A percentile compares a stretch with the other conserved stretches of the same genome.
phyloP scores from a whole-genome alignment of 768 basidiomycete genomes.

The Suillus plorans region DNA sequence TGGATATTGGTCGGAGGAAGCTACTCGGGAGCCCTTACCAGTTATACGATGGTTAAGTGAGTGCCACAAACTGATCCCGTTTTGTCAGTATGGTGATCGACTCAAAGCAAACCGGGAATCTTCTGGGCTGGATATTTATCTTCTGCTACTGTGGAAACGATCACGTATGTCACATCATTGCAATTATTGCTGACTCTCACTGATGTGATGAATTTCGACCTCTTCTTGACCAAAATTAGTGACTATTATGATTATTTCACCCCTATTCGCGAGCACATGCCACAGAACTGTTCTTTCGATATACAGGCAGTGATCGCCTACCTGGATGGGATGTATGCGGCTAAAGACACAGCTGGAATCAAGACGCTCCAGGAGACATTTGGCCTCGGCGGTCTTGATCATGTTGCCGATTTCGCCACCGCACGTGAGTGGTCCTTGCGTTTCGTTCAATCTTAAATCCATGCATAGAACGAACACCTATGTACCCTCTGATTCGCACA shows the following conservation, averaged over 20 bases:
- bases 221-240: conserved; percentile 7
- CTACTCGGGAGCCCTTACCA: conserved; percentile 47
- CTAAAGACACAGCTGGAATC: conserved; percentile 44
- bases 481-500: background rate
- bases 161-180: conserved; percentile 31
- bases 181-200: conserved; percentile 32
- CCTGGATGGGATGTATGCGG: conserved; percentile 56
- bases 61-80: conserved; percentile 15
- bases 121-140: conserved; percentile 46
- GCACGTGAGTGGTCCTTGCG: conserved; percentile 38
- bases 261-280: conserved; percentile 67
- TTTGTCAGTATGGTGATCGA: background rate
- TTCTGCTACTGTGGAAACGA: conserved; percentile 47
- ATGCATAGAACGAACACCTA: background rate
- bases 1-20: conserved; percentile 46
- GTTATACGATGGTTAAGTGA: conserved; percentile 71
- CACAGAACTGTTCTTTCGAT: conserved; percentile 72
- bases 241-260: conserved; percentile 52
- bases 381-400: conserved; percentile 53
- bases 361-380: conserved; percentile 55
- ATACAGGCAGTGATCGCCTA: conserved; percentile 61
- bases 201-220: background rate
- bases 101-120: conserved; percentile 36
- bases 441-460: background rate
- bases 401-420: conserved; percentile 67